Evolutionary conservation across 2,329 filamentous ascomycete genomes (phyloP).

Genomic region (Aspergillus tamarii): DNA sequence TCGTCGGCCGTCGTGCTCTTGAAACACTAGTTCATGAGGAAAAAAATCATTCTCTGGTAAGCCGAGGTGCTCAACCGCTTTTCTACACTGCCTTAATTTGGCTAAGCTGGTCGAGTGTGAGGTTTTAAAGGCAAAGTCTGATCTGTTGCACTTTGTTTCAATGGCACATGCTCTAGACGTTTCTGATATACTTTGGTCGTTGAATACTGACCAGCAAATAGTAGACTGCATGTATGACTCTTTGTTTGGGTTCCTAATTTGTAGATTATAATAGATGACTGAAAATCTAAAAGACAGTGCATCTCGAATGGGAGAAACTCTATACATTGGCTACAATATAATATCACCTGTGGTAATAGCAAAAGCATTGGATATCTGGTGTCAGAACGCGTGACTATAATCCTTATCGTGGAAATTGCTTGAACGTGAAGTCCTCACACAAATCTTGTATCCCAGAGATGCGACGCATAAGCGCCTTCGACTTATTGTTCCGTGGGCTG

Average conservation of each 20-base stretch:
- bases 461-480: not conserved
- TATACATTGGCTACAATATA: not conserved
- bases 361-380: slow-evolving; percentile 1
- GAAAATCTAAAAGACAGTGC: not conserved
- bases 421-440: not conserved
- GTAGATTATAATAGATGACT: not conserved
- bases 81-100: slow-evolving; percentile 19
- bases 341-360: not conserved
- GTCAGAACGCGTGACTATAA: not conserved
- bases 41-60: slow-evolving; percentile 49
- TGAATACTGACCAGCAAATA: slow-evolving; percentile 1
- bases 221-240: not conserved
- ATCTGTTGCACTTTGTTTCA: slow-evolving; percentile 22
- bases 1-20: slow-evolving; percentile 3
- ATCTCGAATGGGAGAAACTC: not conserved
- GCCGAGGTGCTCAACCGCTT: slow-evolving; percentile 48
- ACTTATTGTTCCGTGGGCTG: slow-evolving; percentile 13
- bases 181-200: not conserved
- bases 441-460: slow-evolving; percentile 2
- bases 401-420: not conserved
- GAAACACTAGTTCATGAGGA: slow-evolving; percentile 36
- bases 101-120: slow-evolving; percentile 47
- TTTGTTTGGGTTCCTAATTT: not conserved
- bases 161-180: not conserved
- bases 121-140: slow-evolving; percentile 49